These are phyloP conservation scores for Sequoiadendron giganteum DNA, from an alignment of 75 land plant species.

Conservation along the genomic window DNA sequence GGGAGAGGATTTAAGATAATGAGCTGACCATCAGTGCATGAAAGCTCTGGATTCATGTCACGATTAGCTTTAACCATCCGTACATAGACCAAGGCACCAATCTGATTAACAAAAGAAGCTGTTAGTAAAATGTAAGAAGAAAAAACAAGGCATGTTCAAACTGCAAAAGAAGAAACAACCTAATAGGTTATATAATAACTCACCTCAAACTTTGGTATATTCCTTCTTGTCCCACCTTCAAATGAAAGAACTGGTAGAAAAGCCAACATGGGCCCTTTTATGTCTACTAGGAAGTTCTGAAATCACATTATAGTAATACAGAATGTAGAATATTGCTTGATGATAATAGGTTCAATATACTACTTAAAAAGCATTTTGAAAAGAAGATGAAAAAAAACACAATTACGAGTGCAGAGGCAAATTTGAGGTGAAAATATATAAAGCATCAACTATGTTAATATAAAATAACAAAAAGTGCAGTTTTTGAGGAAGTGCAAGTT, in stretches of 20 bases:
- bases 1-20: neutral
- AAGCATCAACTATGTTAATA: too few relatives aligned
- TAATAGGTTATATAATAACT: neutral
- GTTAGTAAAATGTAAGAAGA: too few relatives aligned
- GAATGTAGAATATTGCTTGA: too few relatives aligned
- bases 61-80: too few relatives aligned
- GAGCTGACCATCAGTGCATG: slow-evolving; percentile 76
- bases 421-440: neutral
- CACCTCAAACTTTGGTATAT: slow-evolving; percentile 91
- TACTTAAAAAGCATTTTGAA: neutral
- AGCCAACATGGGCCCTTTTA: too few relatives aligned
- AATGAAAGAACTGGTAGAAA: too few relatives aligned
- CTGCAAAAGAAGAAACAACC: neutral
- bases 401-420: neutral
- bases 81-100: slow-evolving; percentile 74
- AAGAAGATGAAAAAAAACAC: neutral
- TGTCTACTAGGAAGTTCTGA: too few relatives aligned
- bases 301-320: too few relatives aligned
- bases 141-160: too few relatives aligned
- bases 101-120: slow-evolving; percentile 28
- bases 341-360: too few relatives aligned
- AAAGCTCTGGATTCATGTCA: slow-evolving; percentile 91
- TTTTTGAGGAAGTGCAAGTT: too few relatives aligned
- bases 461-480: too few relatives aligned
- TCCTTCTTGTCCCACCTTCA: slow-evolving; percentile 94